A percentile compares a stretch with the other conserved stretches of the same genome.
Conservation (phyloP, 805 yeast species). For the Saccharomycopsis guyanensis region DNA sequence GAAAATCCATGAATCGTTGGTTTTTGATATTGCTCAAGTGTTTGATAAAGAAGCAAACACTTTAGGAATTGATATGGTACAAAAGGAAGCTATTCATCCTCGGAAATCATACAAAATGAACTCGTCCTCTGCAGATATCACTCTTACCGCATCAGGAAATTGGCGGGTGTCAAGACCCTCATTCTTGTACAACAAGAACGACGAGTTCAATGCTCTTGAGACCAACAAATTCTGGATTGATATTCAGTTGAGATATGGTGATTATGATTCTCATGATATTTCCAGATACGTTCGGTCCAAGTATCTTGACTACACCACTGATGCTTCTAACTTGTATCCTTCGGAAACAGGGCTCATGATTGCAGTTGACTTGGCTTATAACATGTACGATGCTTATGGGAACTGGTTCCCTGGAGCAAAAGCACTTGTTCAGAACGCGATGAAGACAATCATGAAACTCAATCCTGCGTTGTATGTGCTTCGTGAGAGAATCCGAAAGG, state of each 20-base stretch:
- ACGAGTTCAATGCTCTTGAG: conserved; percentile 47
- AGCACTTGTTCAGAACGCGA: conserved; percentile 80
- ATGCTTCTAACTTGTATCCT: conserved; percentile 78
- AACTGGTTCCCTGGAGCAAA: conserved; percentile 96
- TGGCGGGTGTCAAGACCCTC: conserved; percentile 87
- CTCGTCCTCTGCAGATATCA: conserved; percentile 88
- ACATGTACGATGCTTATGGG: conserved; percentile 94
- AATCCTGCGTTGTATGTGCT: conserved; percentile 89
- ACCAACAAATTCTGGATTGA: conserved; percentile 86
- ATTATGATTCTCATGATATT: conserved; percentile 94
- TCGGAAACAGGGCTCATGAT: conserved; percentile 88
- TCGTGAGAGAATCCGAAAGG: conserved; percentile 90
- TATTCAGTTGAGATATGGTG: conserved; percentile 92
- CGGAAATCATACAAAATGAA: conserved; percentile 96
- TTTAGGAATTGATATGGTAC: conserved; percentile 75
- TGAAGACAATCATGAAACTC: conserved; percentile 89
- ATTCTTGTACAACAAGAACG: conserved; percentile 62
- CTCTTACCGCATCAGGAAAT: conserved; percentile 61
- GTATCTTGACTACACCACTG: conserved; percentile 87
- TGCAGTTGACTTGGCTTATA: conserved; percentile 89
- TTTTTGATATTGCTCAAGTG: conserved; percentile 88
- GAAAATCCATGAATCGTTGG: conserved; percentile 92
- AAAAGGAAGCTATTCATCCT: conserved; percentile 91
- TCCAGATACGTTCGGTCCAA: conserved; percentile 90
- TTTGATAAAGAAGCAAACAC: conserved; percentile 81